Evolutionary conservation across 352 stramenopile genomes (phyloP).

Genomic region (Blastocystis sp.): DNA sequence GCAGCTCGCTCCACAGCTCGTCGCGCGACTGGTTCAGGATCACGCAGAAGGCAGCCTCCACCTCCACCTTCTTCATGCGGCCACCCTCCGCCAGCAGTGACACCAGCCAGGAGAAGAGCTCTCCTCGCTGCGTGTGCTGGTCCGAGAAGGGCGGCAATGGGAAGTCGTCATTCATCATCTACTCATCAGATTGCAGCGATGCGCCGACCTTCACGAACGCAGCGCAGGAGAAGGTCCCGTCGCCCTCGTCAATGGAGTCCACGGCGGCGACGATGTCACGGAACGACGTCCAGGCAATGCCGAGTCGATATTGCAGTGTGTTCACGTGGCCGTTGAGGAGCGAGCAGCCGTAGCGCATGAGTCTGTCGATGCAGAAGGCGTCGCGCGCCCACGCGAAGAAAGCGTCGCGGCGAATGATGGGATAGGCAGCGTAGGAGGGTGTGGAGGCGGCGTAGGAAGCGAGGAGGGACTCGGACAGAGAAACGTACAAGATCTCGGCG

Average conservation of each 20-base stretch:
- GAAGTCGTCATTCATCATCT: constrained; percentile 58
- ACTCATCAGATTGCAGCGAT: not conserved
- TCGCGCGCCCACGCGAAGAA: constrained; percentile 3
- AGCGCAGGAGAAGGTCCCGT: not conserved
- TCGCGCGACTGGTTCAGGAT: constrained; percentile 35
- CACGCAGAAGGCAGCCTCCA: constrained; percentile 16
- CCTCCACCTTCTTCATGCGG: not conserved
- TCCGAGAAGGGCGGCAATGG: constrained; percentile 19
- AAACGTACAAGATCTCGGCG: not conserved
- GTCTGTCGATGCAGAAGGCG: constrained; percentile 37
- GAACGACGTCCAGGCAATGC: not conserved
- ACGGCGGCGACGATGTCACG: not conserved
- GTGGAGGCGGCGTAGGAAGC: not conserved
- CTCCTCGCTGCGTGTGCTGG: not conserved
- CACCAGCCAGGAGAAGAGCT: not conserved
- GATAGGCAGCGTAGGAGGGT: not conserved
- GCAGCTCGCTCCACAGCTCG: constrained; percentile 18
- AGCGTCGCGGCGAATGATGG: not conserved
- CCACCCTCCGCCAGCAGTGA: not conserved
- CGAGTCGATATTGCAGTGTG: not conserved
- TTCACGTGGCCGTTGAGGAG: constrained; percentile 10
- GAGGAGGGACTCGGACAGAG: not conserved
- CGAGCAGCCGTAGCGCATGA: constrained; percentile 12
- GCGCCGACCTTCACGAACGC: constrained; percentile 12
- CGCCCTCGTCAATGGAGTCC: not conserved